Conservation (phyloP, 768 basidiomycete genomes). For the Suillus fuscotomentosus region DNA sequence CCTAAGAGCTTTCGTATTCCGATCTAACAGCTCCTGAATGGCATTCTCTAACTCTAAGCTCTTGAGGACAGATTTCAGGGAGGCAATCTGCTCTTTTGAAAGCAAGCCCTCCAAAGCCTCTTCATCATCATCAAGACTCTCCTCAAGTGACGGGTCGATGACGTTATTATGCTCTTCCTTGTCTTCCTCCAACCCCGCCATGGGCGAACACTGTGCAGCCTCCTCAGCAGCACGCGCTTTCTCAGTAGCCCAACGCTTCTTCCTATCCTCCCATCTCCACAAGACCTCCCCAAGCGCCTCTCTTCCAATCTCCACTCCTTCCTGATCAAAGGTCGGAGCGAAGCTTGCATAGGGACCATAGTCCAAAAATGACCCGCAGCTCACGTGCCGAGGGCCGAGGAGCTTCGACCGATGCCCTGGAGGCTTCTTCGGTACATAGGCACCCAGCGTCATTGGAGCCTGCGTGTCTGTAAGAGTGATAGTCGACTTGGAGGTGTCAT, state of each 20-base stretch:
- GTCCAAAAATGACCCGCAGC: slow-evolving; percentile 70
- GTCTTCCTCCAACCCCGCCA: slow-evolving; percentile 11
- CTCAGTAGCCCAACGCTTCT: slow-evolving; percentile 22
- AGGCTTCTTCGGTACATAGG: slow-evolving; percentile 49
- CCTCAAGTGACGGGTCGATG: slow-evolving; percentile 9
- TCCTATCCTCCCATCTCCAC: slow-evolving; percentile 48
- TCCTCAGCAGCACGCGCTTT: slow-evolving; percentile 27
- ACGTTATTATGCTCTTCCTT: slow-evolving; percentile 14
- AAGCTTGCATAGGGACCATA: slow-evolving; percentile 77
- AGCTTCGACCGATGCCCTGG: slow-evolving; percentile 39
- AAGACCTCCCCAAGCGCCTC: slow-evolving; percentile 58
- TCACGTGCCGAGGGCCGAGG: slow-evolving; percentile 52
- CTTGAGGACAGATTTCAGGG: slow-evolving; percentile 59
- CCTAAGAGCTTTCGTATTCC: slow-evolving; percentile 61
- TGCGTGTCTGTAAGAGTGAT: slow-evolving; percentile 12
- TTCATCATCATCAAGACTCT: slow-evolving; percentile 31
- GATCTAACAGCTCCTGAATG: slow-evolving; percentile 64
- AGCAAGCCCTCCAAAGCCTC: slow-evolving; percentile 52
- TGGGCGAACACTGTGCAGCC: slow-evolving; percentile 7
- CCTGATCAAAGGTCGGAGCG: slow-evolving; percentile 77
- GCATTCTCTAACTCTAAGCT: slow-evolving; percentile 66
- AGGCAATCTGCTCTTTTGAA: slow-evolving; percentile 50
- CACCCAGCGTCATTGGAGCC: slow-evolving; percentile 48
- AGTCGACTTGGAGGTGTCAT: slow-evolving; percentile 23
- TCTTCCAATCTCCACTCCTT: slow-evolving; percentile 69